Evolutionary conservation across 208 protist species (phyloP), one percentile per base, ranked within the genome.

Genomic region (Leishmania tropica): DNA sequence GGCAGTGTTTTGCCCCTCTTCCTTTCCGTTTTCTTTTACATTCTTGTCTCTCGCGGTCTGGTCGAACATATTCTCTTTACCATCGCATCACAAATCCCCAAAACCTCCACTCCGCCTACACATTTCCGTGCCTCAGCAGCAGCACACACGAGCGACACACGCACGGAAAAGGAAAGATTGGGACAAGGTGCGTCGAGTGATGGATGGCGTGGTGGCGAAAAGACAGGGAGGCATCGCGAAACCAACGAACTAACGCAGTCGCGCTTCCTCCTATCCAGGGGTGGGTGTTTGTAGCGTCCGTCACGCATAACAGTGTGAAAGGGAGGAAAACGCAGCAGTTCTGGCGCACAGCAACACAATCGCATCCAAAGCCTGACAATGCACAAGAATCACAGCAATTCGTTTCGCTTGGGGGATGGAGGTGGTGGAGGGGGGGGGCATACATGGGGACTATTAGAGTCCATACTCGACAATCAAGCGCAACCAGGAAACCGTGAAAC

Each of bases 351-450:
- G 7, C 45, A 35, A 45, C 31, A 45, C 64, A 40, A 35, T n/a
- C 31, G 45, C 6, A 70, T 3, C 11, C 72, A 60, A 24, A 56
- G 10, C 11, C n/a, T 19, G 42, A 35, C 15, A 53, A 19, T 47
- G 28, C 74, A 68, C n/a, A 78, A 56, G 45, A 58, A 37, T 76
- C 40, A 28, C 60, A 70, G 40, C 47, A 71, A 28, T 62, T 65
- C 17, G 2, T 2, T 48, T 72, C 10, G 24, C n/a, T 35, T 64
- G 58, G 21, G 28, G 62, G 31, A n/a, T 64, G 28, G 24, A 19
- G 3, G 15, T 60, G 5, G 11, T 54, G 51, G 51, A 0, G 56
- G 62, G 11, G 17, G 37, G 4, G 40, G 37, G 0, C n/a, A 70
- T 71, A 2, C 7, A 74, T 53, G 0, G 13, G 37, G n/a, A 74